Evolutionary conservation across 768 basidiomycete species (phyloP).

Genomic region (Tylopilus balloui): DNA sequence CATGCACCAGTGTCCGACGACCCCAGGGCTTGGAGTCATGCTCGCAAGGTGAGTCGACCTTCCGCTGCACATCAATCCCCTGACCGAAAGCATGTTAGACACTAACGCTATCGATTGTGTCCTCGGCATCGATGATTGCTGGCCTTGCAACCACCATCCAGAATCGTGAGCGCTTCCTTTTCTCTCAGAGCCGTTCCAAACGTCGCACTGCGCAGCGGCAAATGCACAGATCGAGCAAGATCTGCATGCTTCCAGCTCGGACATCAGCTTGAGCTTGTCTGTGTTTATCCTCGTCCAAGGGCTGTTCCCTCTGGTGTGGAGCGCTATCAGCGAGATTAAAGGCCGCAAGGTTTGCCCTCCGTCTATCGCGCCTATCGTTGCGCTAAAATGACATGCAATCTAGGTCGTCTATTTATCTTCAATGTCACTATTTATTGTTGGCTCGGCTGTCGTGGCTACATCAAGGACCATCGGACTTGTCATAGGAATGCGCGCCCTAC

Average conservation of each 20-base stretch:
- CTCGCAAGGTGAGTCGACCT: constrained; percentile 46
- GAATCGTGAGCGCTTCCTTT: constrained; percentile 21
- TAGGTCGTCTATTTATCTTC: constrained; percentile 57
- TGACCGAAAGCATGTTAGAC: constrained; percentile 14
- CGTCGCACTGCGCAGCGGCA: constrained; percentile 45
- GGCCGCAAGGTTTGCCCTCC: constrained; percentile 55
- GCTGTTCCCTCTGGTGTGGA: constrained; percentile 62
- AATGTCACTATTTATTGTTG: constrained; percentile 49
- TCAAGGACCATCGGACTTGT: constrained; percentile 53
- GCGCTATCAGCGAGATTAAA: constrained; percentile 67
- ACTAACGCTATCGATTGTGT: constrained; percentile 24
- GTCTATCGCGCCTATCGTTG: not conserved
- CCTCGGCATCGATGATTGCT: constrained; percentile 28
- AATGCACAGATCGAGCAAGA: constrained; percentile 59
- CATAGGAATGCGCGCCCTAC: constrained; percentile 64
- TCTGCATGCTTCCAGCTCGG: constrained; percentile 53
- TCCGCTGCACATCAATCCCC: too few species aligned
- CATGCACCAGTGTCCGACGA: constrained; percentile 49
- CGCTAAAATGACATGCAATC: not conserved
- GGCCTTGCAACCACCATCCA: constrained; percentile 25
- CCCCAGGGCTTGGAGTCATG: constrained; percentile 53
- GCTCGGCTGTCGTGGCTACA: constrained; percentile 54
- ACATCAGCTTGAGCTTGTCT: constrained; percentile 67
- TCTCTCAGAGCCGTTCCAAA: not conserved
- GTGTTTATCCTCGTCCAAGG: constrained; percentile 73